A percentile compares a stretch with the other conserved stretches of the same genome.
phyloP scores from a whole-genome alignment of 2,329 filamentous ascomycete genomes.

The Aschersonia sp. region DNA sequence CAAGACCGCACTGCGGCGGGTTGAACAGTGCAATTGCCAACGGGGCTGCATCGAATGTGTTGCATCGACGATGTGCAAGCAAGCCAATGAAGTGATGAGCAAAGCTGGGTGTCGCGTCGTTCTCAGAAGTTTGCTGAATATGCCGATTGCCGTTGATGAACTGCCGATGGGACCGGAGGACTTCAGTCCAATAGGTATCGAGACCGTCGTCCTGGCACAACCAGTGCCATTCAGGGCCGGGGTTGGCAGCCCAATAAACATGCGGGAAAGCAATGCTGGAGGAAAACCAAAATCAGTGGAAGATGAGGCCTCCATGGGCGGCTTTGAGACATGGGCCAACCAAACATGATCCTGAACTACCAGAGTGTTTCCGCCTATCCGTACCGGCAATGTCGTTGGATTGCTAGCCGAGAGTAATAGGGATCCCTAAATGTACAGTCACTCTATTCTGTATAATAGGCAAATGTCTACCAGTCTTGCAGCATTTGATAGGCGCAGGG shows the following conservation, averaged over 20 bases:
- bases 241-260: neutral
- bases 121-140: conserved; percentile 58
- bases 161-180: conserved; percentile 76
- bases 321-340: conserved; percentile 11
- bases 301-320: conserved; percentile 9
- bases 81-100: conserved; percentile 84
- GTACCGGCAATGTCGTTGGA: too few species aligned
- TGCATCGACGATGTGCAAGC: conserved; percentile 68
- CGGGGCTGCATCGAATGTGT: conserved; percentile 86
- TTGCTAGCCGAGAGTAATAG: too few species aligned
- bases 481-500: too few species aligned
- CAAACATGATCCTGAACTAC: neutral
- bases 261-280: neutral
- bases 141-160: conserved; percentile 69
- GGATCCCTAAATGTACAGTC: too few species aligned
- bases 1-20: conserved; percentile 57
- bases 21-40: conserved; percentile 62
- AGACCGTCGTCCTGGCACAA: conserved; percentile 66
- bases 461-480: too few species aligned
- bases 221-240: conserved; percentile 35
- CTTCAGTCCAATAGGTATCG: conserved; percentile 54
- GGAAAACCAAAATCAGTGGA: conserved; percentile 7
- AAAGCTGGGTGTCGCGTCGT: conserved; percentile 80
- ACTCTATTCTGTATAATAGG: too few species aligned
- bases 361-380: neutral